Conservation (phyloP, 208 protist species). For the Trypanosoma platydactyli region DNA sequence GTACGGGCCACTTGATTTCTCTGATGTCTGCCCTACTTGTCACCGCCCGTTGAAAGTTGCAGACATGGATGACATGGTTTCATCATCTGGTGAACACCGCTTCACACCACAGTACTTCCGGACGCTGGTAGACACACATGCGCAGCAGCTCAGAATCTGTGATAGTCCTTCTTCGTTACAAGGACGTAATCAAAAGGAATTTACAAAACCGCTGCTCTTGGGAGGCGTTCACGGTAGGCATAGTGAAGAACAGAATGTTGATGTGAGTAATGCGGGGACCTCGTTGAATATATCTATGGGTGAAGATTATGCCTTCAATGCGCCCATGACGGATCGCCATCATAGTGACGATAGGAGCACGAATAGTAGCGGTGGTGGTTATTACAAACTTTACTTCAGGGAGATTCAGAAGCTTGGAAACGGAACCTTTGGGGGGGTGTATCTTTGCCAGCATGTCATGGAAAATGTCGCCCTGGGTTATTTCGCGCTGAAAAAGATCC, state of each 20-base stretch:
- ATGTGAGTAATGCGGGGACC: conserved; percentile 1
- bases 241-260: conserved; percentile 2
- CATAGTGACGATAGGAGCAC: neutral
- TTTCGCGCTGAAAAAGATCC: conserved; percentile 92
- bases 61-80: neutral
- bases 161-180: conserved; percentile 26
- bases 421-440: conserved; percentile 86
- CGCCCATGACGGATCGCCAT: neutral
- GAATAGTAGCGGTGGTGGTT: conserved; percentile 37
- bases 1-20: neutral
- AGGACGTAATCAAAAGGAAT: conserved; percentile 3
- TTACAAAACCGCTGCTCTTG: conserved; percentile 4
- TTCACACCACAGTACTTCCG: conserved; percentile 74
- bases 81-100: neutral
- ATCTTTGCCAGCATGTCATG: conserved; percentile 85
- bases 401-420: conserved; percentile 83
- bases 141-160: conserved; percentile 46
- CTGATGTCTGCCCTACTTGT: conserved; percentile 37
- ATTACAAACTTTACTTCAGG: conserved; percentile 83
- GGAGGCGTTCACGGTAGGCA: neutral
- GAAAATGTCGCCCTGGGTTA: conserved; percentile 73
- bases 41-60: conserved; percentile 22
- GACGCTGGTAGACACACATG: conserved; percentile 25
- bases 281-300: neutral
- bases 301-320: neutral